Evolutionary conservation across 2,329 filamentous ascomycete genomes (phyloP).

Genomic region (Penicillium sp.): DNA sequence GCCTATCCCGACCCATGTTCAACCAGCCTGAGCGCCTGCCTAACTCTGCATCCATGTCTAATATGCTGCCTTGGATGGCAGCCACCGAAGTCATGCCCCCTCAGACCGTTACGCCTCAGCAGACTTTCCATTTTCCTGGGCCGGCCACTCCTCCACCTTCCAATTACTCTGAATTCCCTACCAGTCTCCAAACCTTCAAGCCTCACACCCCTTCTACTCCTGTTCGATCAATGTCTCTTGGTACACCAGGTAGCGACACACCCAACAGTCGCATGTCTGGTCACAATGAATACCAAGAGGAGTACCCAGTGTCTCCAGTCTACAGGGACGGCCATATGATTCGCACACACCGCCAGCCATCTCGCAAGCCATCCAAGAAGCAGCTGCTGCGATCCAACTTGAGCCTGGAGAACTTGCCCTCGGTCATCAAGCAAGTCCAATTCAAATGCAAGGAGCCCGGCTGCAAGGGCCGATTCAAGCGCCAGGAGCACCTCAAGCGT

Average conservation of each 20-base stretch:
- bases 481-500: conserved; percentile 53
- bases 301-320: conserved; percentile 36
- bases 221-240: conserved; percentile 37
- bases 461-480: conserved; percentile 50
- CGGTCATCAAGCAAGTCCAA: conserved; percentile 44
- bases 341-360: conserved; percentile 34
- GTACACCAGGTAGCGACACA: conserved; percentile 36
- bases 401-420: conserved; percentile 39
- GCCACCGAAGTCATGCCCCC: conserved; percentile 36
- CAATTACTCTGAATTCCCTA: conserved; percentile 38
- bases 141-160: conserved; percentile 41
- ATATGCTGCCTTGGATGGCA: conserved; percentile 41
- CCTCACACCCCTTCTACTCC: conserved; percentile 41
- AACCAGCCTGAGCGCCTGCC: conserved; percentile 38
- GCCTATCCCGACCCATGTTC: conserved; percentile 42
- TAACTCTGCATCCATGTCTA: conserved; percentile 39
- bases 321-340: conserved; percentile 32
- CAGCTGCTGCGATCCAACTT: conserved; percentile 30
- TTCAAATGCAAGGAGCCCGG: conserved; percentile 46
- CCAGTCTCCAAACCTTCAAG: conserved; percentile 36
- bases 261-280: conserved; percentile 39
- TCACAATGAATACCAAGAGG: conserved; percentile 38
- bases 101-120: conserved; percentile 40
- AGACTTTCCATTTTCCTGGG: conserved; percentile 34
- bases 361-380: conserved; percentile 41